Evolutionary conservation across 345 rosid species (phyloP), one percentile per base, ranked within the genome.

Genomic region (Brassica incana): DNA sequence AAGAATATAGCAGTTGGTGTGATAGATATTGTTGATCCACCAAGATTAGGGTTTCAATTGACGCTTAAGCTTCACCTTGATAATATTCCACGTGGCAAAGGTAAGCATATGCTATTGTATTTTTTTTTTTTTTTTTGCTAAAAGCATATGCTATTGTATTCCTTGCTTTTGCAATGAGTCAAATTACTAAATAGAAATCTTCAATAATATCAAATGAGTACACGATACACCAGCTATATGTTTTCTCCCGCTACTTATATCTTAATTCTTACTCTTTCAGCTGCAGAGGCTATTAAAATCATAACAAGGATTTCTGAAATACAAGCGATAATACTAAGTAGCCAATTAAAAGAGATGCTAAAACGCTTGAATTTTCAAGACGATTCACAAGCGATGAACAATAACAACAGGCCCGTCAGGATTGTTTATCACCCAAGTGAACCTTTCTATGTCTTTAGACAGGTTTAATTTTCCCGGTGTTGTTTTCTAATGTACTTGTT

Each of bases 21-120:
- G 54, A 84, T 88, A 61, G 92, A 89, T 77, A 87, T 95, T 71
- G 83, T 92, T 68, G 89, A 92, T 80, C 97, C 97, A 18, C 82
- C 95, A 68, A 72, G 78, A 79, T 84, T 90, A 80, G 97, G 99
- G 80, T 95, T 92, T 80, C 97, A 92, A 76, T 86, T 95, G 72
- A 91, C 97, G 70, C 86, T 95, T 59, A 80, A 75, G 77, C 83
- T 95, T 36, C 56, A 90, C 70, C 84, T 94, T 67, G 60, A 83
- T 18, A 88, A 82, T 83, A 85, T 92, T 68, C 92, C 92, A 11
- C 82, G 20, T 54, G 85, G 86, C 40, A 91, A 91, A 88, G 97
- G 97, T 89, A 71, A 18, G 16, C 40, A 2, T 63, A 16, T 50
- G 18, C 20, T 3, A 14, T 50, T 45, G 58, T 7, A 45, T 38